Evolutionary conservation across 208 protist species (phyloP).

Genomic region (Leishmania guyanensis): DNA sequence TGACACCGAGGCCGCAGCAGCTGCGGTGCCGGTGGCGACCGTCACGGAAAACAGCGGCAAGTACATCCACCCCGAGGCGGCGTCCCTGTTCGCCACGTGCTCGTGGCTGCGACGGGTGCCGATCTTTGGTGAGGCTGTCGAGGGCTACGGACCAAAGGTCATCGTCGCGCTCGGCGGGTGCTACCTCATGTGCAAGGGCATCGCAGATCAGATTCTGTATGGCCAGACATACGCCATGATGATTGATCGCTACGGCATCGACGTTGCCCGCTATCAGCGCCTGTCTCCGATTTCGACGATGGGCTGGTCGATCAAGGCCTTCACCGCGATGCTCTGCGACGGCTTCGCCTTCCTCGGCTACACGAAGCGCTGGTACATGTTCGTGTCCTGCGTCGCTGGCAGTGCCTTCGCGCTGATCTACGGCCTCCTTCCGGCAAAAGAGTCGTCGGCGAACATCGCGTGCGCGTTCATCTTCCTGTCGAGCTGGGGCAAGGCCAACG

Average conservation of each 20-base stretch:
- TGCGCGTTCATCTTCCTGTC: slow-evolving; percentile 57
- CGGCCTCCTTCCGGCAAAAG: too few species aligned
- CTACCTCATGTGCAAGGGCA: slow-evolving; percentile 62
- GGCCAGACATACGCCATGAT: slow-evolving; percentile 52
- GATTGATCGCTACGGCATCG: slow-evolving; percentile 38
- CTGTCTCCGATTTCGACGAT: slow-evolving; percentile 38
- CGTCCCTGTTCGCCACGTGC: slow-evolving; percentile 27
- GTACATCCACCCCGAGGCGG: slow-evolving; percentile 49
- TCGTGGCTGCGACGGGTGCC: slow-evolving; percentile 41
- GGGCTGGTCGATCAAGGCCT: slow-evolving; percentile 72
- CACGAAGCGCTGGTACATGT: slow-evolving; percentile 77
- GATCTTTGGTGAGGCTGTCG: slow-evolving; percentile 43
- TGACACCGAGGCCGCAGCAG: background rate
- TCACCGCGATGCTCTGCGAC: slow-evolving; percentile 65
- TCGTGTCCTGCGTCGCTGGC: slow-evolving; percentile 48
- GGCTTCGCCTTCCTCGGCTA: slow-evolving; percentile 67
- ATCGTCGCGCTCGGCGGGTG: slow-evolving; percentile 40
- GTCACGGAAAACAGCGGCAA: slow-evolving; percentile 76
- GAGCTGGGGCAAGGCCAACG: slow-evolving; percentile 55
- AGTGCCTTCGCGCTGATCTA: slow-evolving; percentile 39
- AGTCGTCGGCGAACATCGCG: slow-evolving; percentile 36
- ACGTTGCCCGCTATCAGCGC: slow-evolving; percentile 48
- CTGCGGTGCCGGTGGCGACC: slow-evolving; percentile 5
- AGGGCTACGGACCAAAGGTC: slow-evolving; percentile 43
- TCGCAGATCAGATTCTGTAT: slow-evolving; percentile 51